A percentile compares a stretch with the other conserved stretches of the same genome.
phyloP scores from a whole-genome alignment of 225 moss, liverwort and hornwort genomes.

The Bryoerythrophyllum caledonicum region DNA sequence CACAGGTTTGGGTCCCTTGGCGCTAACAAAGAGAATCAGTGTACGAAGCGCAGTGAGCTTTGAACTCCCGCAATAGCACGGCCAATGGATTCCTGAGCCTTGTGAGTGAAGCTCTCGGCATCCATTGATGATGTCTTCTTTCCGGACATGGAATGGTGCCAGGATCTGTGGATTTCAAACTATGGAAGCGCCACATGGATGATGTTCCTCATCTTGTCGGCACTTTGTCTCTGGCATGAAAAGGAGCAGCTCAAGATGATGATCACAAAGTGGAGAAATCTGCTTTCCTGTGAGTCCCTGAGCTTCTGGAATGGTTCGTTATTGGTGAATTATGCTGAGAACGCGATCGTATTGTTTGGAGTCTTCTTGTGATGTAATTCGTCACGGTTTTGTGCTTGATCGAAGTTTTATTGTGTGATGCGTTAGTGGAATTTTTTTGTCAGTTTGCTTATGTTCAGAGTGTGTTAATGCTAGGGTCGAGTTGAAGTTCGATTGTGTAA shows the following conservation, averaged over 20 bases:
- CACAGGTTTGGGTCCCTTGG: neutral
- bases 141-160: neutral
- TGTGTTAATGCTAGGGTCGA: neutral
- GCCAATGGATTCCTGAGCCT: neutral
- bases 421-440: neutral
- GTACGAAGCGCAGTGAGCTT: neutral
- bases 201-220: neutral
- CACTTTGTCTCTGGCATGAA: neutral
- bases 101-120: neutral
- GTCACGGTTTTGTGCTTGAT: neutral
- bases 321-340: neutral
- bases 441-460: neutral
- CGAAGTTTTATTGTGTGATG: neutral
- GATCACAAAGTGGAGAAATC: neutral
- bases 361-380: too few species aligned
- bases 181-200: neutral
- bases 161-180: neutral
- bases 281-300: neutral
- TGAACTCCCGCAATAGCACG: too few species aligned
- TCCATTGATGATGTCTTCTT: neutral
- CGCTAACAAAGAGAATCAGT: neutral
- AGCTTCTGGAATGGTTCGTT: neutral
- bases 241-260: neutral
- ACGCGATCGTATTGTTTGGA: too few species aligned
- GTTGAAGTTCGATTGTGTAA: neutral